These are phyloP conservation scores for Conticribra guillardii DNA, from an alignment of 108 stramenopile genomes.

Conservation along the genomic window DNA sequence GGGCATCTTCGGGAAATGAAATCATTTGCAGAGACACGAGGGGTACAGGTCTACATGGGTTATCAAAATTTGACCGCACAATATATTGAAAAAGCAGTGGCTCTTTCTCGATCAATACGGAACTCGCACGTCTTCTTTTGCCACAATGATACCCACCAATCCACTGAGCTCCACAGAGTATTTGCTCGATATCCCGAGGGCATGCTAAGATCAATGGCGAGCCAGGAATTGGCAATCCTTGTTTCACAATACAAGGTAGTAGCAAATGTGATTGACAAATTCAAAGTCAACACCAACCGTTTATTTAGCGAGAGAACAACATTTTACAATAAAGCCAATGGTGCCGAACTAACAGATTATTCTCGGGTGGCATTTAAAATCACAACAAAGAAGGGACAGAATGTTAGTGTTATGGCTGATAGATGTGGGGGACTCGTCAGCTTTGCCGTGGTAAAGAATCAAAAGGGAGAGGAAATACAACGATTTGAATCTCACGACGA, in stretches of 20 bases:
- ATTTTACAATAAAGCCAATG: conserved; percentile 32
- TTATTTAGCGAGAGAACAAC: conserved; percentile 59
- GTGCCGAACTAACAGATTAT: conserved; percentile 66
- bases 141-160: conserved; percentile 81
- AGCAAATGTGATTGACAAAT: conserved; percentile 52
- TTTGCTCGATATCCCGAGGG: conserved; percentile 80
- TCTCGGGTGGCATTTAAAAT: conserved; percentile 70
- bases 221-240: conserved; percentile 81
- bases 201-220: conserved; percentile 87
- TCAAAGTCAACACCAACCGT: conserved; percentile 67
- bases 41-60: conserved; percentile 76
- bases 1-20: conserved; percentile 66
- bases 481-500: conserved; percentile 67
- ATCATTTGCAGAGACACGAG: conserved; percentile 34
- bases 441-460: conserved; percentile 72
- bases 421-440: conserved; percentile 81
- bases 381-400: conserved; percentile 54
- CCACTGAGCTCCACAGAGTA: conserved; percentile 58
- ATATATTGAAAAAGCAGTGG: conserved; percentile 62
- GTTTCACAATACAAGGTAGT: conserved; percentile 75
- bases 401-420: conserved; percentile 78
- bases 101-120: conserved; percentile 33
- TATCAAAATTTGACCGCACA: conserved; percentile 82
- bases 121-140: conserved; percentile 67
- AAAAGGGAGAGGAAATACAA: conserved; percentile 56